Evolutionary conservation across 805 yeast species (phyloP).

Genomic region (Suhomyces kilbournensis): DNA sequence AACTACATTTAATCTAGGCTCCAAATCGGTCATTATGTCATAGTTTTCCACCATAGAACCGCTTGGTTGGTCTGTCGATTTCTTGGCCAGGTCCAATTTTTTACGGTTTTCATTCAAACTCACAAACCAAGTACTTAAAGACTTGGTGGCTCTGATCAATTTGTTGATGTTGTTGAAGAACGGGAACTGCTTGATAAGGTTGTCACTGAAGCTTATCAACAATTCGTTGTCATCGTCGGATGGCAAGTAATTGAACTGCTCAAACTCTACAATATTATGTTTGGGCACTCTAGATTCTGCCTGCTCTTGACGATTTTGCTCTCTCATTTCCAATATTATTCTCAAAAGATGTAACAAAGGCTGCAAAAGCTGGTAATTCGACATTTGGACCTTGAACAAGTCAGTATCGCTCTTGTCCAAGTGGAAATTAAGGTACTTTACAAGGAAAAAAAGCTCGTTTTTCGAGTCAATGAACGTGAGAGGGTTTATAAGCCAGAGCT

Average conservation of each 20-base stretch:
- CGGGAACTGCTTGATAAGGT: slow-evolving; percentile 23
- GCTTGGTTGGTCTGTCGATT: neutral
- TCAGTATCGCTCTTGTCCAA: slow-evolving; percentile 11
- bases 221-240: slow-evolving; percentile 10
- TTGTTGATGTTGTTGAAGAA: slow-evolving; percentile 27
- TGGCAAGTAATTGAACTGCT: neutral
- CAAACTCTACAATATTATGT: slow-evolving; percentile 3
- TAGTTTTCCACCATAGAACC: neutral
- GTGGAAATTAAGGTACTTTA: slow-evolving; percentile 13
- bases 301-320: slow-evolving; percentile 10
- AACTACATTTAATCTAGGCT: neutral
- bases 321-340: slow-evolving; percentile 10
- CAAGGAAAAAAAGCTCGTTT: slow-evolving; percentile 16
- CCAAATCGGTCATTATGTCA: slow-evolving; percentile 3
- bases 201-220: slow-evolving; percentile 17
- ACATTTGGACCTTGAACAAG: slow-evolving; percentile 20
- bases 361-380: slow-evolving; percentile 32
- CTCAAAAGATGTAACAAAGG: slow-evolving; percentile 30
- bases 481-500: slow-evolving; percentile 19
- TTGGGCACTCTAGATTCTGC: slow-evolving; percentile 6
- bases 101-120: slow-evolving; percentile 11
- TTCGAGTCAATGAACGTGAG: slow-evolving; percentile 13
- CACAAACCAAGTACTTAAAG: slow-evolving; percentile 25
- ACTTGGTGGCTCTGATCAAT: slow-evolving; percentile 20
- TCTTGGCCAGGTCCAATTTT: slow-evolving; percentile 3